phyloP scores from a whole-genome alignment of 306 rosid species.

The Vachellia pachyceras region DNA sequence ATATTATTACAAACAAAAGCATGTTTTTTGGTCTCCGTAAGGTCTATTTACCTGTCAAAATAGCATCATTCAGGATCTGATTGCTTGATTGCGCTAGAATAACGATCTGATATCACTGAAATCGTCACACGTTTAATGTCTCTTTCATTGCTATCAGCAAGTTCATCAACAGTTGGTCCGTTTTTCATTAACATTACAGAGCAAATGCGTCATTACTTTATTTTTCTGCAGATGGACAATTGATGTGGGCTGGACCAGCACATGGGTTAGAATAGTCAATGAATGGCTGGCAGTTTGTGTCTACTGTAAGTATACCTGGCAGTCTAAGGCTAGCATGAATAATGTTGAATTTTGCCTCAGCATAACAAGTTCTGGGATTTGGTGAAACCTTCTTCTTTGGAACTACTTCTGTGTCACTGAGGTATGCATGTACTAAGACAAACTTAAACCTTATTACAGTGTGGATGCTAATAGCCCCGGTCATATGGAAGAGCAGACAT shows the following conservation, averaged over 20 bases:
- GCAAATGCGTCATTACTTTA: background rate
- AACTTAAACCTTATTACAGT: slow-evolving; percentile 53
- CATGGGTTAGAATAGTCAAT: slow-evolving; percentile 94
- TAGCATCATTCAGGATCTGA: background rate
- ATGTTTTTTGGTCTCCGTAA: background rate
- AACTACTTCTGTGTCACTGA: background rate
- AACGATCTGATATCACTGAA: background rate
- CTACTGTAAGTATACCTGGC: slow-evolving; percentile 65
- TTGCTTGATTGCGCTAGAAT: background rate
- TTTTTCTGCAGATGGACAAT: slow-evolving; percentile 80
- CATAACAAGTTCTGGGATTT: background rate
- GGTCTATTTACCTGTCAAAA: background rate
- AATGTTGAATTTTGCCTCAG: background rate
- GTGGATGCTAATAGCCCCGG: slow-evolving; percentile 89
- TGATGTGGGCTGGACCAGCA: slow-evolving; percentile 97
- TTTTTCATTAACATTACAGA: slow-evolving; percentile 6
- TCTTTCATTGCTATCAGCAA: background rate
- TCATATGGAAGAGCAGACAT: slow-evolving; percentile 69
- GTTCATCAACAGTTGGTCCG: background rate
- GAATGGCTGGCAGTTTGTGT: slow-evolving; percentile 97
- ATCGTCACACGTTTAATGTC: background rate
- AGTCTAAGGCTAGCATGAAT: background rate
- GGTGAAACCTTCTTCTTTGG: background rate
- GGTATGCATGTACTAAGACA: background rate
- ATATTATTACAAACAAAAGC: background rate